Evolutionary conservation across 441 rosid species (phyloP), one percentile per base, ranked within the genome.

Genomic region (Sinapis alba): DNA sequence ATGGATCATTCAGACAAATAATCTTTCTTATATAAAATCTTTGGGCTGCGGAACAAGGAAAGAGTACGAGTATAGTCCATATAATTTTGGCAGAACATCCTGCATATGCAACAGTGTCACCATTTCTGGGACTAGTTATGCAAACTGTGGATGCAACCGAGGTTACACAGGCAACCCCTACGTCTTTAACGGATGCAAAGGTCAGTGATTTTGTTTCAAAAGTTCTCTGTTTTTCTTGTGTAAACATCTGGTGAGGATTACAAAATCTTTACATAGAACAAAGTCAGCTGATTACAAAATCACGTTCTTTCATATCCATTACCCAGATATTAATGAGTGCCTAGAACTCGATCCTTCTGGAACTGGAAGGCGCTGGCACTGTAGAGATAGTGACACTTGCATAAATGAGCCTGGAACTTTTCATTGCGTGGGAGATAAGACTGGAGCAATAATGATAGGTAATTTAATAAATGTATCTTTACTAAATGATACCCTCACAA

Each of bases 321-420:
- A 11, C 72, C 6, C 28, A 77, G 79, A 80, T 63, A 1, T 68
- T 34, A 16, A 76, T 38, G 83, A 80, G 58, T 80, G 83, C 59
- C 15, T 10, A 5, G 23, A 7, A 54, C 15, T 0, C 3, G 1
- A 8, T 1, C 12, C 57, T 51, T 0, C 7, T 50, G 5, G 56
- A 50, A 16, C 0, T 50, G 3, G 11, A 36, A 32, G 11, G 10
- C 36, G 43, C 56, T 2, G 1, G 10, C 1, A 16, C 23, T 18
- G 54, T 3, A 6, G 19, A 47, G 54, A 32, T 32, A 47, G 13
- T 2, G 12, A 6, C 38, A 63, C n/a, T 36, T 80, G 83, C 38
- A 58, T 58, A n/a, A 80, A 80, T 47, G 0, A 0, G 21, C 68
- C 7, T 0, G 83, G 83, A 50, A 0, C 0, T 26, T 68, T 2